Percentiles rank a stretch among this genome's conserved stretches.
Evolutionary conservation across 495 filamentous ascomycete genomes (phyloP).

Genomic region (Penicillium cinerascens): DNA sequence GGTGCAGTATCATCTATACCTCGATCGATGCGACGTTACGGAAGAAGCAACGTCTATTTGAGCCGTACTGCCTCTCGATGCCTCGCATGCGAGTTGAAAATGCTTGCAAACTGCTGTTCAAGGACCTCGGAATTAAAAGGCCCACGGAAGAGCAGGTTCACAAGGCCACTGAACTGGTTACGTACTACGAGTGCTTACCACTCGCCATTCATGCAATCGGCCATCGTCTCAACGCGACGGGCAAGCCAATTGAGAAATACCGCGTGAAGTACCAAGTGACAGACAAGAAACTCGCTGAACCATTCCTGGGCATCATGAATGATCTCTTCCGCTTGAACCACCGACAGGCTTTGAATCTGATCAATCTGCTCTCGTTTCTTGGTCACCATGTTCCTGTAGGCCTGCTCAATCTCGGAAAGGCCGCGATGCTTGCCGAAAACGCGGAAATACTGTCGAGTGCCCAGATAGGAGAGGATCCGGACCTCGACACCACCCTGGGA

Average conservation of each 20-base stretch:
- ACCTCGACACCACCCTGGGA: slow-evolving; percentile 65
- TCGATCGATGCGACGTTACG: slow-evolving; percentile 64
- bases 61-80: slow-evolving; percentile 68
- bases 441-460: slow-evolving; percentile 45
- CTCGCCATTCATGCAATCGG: slow-evolving; percentile 77
- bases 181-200: slow-evolving; percentile 67
- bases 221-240: slow-evolving; percentile 66
- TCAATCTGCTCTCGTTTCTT: slow-evolving; percentile 72
- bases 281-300: slow-evolving; percentile 63
- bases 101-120: slow-evolving; percentile 56
- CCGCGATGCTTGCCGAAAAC: slow-evolving; percentile 51
- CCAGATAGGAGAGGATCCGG: slow-evolving; percentile 50
- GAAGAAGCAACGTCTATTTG: slow-evolving; percentile 67
- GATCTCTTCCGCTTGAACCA: slow-evolving; percentile 60
- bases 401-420: slow-evolving; percentile 63
- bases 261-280: slow-evolving; percentile 62
- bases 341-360: slow-evolving; percentile 63
- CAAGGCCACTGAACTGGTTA: slow-evolving; percentile 63
- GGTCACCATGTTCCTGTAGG: slow-evolving; percentile 72
- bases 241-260: slow-evolving; percentile 67
- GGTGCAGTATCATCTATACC: slow-evolving; percentile 74
- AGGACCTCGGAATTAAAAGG: slow-evolving; percentile 50
- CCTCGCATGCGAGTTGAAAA: slow-evolving; percentile 56
- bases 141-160: slow-evolving; percentile 53
- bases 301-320: slow-evolving; percentile 68